Evolutionary conservation across 1,284 basidiomycete species (phyloP).

Genomic region (Trametes sp.): DNA sequence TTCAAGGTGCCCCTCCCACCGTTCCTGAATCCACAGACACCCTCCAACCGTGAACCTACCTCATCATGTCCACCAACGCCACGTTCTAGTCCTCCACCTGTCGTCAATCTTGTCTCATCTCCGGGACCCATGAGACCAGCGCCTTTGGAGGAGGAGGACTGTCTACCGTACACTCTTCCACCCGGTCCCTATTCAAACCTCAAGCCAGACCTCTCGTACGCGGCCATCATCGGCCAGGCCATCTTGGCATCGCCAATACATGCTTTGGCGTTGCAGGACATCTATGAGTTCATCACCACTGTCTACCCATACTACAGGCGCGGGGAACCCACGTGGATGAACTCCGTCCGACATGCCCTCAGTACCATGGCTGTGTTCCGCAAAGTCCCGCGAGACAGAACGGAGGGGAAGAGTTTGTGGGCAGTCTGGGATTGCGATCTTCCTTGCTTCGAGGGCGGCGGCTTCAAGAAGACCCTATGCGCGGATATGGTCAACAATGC

Average conservation of each 20-base stretch:
- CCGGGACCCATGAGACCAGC: conserved; percentile 73
- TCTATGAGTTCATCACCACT: conserved; percentile 95
- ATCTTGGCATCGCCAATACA: conserved; percentile 86
- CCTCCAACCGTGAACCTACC: conserved; percentile 39
- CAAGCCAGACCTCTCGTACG: conserved; percentile 90
- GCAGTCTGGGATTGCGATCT: conserved; percentile 78
- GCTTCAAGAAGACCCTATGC: conserved; percentile 74
- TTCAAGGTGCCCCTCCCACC: conserved; percentile 32
- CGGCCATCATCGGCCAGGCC: conserved; percentile 95
- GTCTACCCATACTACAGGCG: conserved; percentile 94
- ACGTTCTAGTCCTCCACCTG: conserved; percentile 51
- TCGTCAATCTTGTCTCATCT: conserved; percentile 79
- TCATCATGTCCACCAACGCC: conserved; percentile 61
- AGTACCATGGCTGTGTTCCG: conserved; percentile 84
- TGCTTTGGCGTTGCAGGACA: conserved; percentile 91
- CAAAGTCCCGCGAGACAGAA: conserved; percentile 70
- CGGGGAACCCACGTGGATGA: conserved; percentile 96
- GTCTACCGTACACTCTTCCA: conserved; percentile 79
- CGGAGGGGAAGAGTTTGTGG: conserved; percentile 77
- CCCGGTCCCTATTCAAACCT: conserved; percentile 80
- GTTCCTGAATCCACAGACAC: conserved; percentile 28
- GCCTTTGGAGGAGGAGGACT: conserved; percentile 65
- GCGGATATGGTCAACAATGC: conserved; percentile 58
- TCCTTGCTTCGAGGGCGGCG: conserved; percentile 73
- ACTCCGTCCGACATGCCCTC: conserved; percentile 87